These are phyloP conservation scores for Venturia pyrina DNA, from an alignment of 2,329 filamentous ascomycete species.

Conservation along the genomic window DNA sequence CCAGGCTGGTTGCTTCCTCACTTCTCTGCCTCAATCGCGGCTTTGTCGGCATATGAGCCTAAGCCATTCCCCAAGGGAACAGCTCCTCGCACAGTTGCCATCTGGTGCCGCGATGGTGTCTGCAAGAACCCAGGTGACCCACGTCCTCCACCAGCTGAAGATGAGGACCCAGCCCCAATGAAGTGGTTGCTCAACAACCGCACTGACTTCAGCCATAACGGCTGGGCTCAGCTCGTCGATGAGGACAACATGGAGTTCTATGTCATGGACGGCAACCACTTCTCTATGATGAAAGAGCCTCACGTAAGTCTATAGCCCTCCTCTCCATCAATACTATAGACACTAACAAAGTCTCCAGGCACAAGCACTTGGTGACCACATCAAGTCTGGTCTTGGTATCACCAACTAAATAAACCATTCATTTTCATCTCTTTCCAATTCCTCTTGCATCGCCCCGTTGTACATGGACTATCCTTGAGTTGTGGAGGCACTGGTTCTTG, in stretches of 20 bases:
- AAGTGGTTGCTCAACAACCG: conserved; percentile 64
- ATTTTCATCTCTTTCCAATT: not conserved
- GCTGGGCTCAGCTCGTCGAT: conserved; percentile 58
- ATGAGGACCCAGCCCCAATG: conserved; percentile 43
- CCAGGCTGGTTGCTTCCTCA: conserved; percentile 67
- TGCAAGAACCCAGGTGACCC: conserved; percentile 58
- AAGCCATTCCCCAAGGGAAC: conserved; percentile 49
- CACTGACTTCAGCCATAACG: conserved; percentile 59
- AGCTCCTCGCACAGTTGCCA: conserved; percentile 51
- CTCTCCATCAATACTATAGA: not conserved
- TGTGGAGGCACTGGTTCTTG: not conserved
- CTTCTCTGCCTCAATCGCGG: conserved; percentile 58
- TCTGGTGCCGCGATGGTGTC: conserved; percentile 67
- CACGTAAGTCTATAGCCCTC: conserved; percentile 19
- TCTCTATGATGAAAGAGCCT: conserved; percentile 63
- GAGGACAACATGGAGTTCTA: conserved; percentile 50
- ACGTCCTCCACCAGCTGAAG: conserved; percentile 51
- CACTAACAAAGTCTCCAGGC: conserved; percentile 7
- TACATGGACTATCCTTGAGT: not conserved
- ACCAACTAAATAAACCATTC: not conserved
- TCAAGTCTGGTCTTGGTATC: conserved; percentile 9
- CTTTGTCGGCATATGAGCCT: conserved; percentile 59
- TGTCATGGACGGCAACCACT: conserved; percentile 64
- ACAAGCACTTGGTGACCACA: conserved; percentile 10
- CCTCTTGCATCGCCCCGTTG: not conserved